These are phyloP conservation scores for Hevea brasiliensis DNA, from an alignment of 345 rosid genomes.

Conservation along the genomic window DNA sequence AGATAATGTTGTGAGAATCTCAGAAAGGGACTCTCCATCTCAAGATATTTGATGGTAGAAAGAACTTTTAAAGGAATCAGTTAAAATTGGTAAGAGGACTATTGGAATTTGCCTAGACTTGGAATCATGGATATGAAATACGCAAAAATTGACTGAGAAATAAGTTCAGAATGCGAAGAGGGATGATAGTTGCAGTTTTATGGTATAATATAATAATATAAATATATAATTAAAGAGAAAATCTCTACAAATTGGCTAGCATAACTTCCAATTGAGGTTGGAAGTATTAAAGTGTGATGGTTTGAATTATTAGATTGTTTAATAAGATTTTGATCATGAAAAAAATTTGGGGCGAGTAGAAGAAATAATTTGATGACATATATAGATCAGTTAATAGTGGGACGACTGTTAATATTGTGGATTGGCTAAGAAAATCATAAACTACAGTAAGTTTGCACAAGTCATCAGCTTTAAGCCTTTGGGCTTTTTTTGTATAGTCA, in stretches of 20 bases:
- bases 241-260: too few relatives aligned
- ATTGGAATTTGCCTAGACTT: background rate
- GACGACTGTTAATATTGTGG: background rate
- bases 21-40: too few relatives aligned
- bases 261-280: background rate
- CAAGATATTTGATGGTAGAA: background rate
- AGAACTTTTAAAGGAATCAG: background rate
- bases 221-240: background rate
- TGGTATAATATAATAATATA: background rate
- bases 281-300: background rate
- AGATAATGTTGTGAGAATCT: background rate
- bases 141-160: background rate
- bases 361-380: too few relatives aligned
- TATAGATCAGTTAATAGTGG: background rate
- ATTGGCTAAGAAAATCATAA: background rate
- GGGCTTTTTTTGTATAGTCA: too few relatives aligned
- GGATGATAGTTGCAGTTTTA: background rate
- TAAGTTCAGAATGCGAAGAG: background rate
- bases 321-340: background rate
- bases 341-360: background rate
- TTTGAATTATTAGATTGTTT: background rate
- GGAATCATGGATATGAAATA: background rate
- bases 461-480: too few relatives aligned
- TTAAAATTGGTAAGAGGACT: background rate
- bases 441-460: background rate